Percentiles rank a stretch among this genome's conserved stretches.
Conservation (phyloP, 495 filamentous ascomycete species). For the Aspergillus carlsbadensis region DNA sequence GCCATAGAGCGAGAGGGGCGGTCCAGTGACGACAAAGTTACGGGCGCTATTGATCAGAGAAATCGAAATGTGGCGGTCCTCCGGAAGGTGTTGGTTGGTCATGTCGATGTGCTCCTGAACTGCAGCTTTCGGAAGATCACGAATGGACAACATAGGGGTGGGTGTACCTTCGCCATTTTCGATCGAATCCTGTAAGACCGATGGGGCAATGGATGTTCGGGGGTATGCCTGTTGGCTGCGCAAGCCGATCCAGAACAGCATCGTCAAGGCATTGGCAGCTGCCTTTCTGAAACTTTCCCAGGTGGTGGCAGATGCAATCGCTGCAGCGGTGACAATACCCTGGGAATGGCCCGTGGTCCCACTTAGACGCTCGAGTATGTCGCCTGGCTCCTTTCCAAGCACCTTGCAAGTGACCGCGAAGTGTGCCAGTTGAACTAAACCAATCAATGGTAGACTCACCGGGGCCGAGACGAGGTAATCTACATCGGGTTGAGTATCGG, state of each 20-base stretch:
- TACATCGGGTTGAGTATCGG: slow-evolving; percentile 84
- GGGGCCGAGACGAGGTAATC: slow-evolving; percentile 97
- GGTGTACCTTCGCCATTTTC: slow-evolving; percentile 92
- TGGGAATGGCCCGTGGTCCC: slow-evolving; percentile 97
- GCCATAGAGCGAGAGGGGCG: slow-evolving; percentile 92
- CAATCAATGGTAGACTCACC: slow-evolving; percentile 95
- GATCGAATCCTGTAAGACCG: slow-evolving; percentile 86
- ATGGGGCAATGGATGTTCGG: slow-evolving; percentile 87
- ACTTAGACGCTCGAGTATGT: slow-evolving; percentile 73
- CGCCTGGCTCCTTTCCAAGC: slow-evolving; percentile 80
- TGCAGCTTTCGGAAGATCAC: slow-evolving; percentile 78
- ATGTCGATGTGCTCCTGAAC: slow-evolving; percentile 93
- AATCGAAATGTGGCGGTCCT: slow-evolving; percentile 89
- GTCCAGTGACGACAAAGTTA: slow-evolving; percentile 95
- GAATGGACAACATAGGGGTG: slow-evolving; percentile 96
- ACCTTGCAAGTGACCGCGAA: slow-evolving; percentile 90
- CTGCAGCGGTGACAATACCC: slow-evolving; percentile 91
- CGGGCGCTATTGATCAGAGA: slow-evolving; percentile 95
- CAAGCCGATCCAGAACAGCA: slow-evolving; percentile 99
- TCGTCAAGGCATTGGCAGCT: slow-evolving; percentile 74
- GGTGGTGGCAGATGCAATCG: slow-evolving; percentile 77
- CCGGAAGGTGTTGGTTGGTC: slow-evolving; percentile 92
- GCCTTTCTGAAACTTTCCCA: slow-evolving; percentile 88
- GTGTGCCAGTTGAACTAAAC: slow-evolving; percentile 90
- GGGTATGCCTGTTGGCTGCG: slow-evolving; percentile 98